phyloP scores from a whole-genome alignment of 257 asterid genomes.

The Nicotiana tomentosiformis region DNA sequence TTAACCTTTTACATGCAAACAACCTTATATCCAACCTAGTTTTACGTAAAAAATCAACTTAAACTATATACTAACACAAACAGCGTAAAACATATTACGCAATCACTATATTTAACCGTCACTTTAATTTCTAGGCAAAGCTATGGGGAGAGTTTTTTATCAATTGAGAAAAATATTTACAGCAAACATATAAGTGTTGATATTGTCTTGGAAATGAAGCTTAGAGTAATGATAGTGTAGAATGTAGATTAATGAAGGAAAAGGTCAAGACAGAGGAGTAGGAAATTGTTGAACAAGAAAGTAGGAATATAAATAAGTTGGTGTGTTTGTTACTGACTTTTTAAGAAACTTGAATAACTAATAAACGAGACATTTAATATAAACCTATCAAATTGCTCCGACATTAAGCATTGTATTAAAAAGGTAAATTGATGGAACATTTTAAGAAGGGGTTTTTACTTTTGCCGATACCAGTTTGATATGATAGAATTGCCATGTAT shows the following conservation, averaged over 20 bases:
- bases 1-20: background rate
- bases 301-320: slow-evolving; percentile 5
- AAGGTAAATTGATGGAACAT: slow-evolving; percentile 15
- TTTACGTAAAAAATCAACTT: background rate
- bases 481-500: too few species aligned
- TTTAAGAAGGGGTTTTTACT: too few species aligned
- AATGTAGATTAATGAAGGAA: background rate
- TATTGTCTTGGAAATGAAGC: background rate
- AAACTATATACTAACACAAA: too few species aligned
- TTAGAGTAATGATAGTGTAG: background rate
- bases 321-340: slow-evolving; percentile 26
- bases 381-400: background rate
- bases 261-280: background rate
- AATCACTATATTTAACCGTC: too few species aligned
- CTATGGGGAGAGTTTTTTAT: too few species aligned
- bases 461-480: too few species aligned
- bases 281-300: slow-evolving; percentile 33
- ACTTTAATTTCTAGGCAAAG: too few species aligned
- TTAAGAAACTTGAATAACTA: background rate
- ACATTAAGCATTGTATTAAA: slow-evolving; percentile 5
- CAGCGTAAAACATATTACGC: too few species aligned
- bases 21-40: background rate
- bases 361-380: background rate
- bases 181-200: background rate
- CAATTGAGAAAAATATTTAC: too few species aligned